Base-by-base conservation (phyloP, 306 rosid genomes). In the Quercus glauca region DNA sequence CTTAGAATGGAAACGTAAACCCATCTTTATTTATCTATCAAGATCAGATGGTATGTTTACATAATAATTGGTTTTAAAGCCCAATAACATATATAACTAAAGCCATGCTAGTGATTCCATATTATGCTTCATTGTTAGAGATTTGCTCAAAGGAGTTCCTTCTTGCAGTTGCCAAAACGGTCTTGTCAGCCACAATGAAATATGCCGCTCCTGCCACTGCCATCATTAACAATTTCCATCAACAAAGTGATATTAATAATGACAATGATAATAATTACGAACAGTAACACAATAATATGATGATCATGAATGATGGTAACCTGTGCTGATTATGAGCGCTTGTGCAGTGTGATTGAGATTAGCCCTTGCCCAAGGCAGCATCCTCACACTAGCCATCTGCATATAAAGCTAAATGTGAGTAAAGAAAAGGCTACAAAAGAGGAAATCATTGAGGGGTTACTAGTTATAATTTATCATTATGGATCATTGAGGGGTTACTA, bases 181-280 rank as follows among this genome's bases (percentile, higher is more conserved):
- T 96, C 92, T 93, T 96, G 84, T 96, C 99, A 80, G 99, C 99
- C 73, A 96, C 99, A 49, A 93, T 89, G 89, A 96, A 96, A 85
- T 96, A 96, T 72, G 99, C 98, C 58, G 97, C 97, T 84, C 99
- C 99, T 4, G 99, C 98, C 88, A 80, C 99, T 95, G 89, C 82
- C 80, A 63, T 60, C 74, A 17, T 51, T 26, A 11, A 63, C 20
- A 65, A 18, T 41, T 35, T 58, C 79, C 65, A 80, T 65, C 60
- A 53, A 60, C 63, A 26, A 78, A 49, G 13, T 51, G 43, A n/a
- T 6, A 79, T 52, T 21, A 67, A 68, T 21, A 73, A 81, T 26
- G 63, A 41, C 49, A 71, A 31, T 2, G n/a, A 41, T 23, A 37
- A 60, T 28, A 10, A 14, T 13, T 56, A 23, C 33, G 65, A 19